Evolutionary conservation across 139 green algal species (phyloP), one percentile per base, ranked within the genome.

Genomic region (Micractinium sp.): DNA sequence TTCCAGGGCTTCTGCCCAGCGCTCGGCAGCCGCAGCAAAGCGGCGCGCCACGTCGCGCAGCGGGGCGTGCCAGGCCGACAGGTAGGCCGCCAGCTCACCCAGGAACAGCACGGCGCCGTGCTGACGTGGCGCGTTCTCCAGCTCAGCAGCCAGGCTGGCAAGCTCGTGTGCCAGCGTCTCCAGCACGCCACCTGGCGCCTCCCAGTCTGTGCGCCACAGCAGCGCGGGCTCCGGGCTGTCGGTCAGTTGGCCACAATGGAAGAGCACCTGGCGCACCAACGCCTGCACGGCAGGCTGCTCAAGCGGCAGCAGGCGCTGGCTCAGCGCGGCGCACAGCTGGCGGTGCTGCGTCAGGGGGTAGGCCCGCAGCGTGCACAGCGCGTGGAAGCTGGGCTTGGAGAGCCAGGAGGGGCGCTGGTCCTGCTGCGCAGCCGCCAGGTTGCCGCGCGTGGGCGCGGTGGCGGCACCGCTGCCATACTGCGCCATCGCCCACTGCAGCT

Each of bases 51-150:
- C 82, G 23, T 75, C 63, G 2, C 22, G 33, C 75, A 69, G 86
- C 31, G 76, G 41, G 20, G 71, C 9, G 66, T 79, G 23, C 75
- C 82, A 92, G 74, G 61, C 75, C 0, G 91, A 82, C 19, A 95
- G 88, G 90, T 92, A 95, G 18, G 90, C 87, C 14, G 91, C 91
- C 27, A 93, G 33, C 80, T 92, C 87, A 3, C 92, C 92, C 60
- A 95, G 90, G n/a, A 94, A 74, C 81, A 93, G 73, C 81, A 94
- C 86, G 4, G 90, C 82, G 3, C 87, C 81, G 66, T 93, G 90
- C 33, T 93, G 88, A 0, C 90, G 66, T 2, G 82, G 90, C 67
- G 61, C 86, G 0, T 91, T 13, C 0, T 89, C 60, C 60, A 95
- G 90, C 90, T 93, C 86, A 13, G 81, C 89, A 13, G 91, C 91